Evolutionary conservation across 2,329 filamentous ascomycete genomes (phyloP).

Genomic region (Hypomyces rosellus): DNA sequence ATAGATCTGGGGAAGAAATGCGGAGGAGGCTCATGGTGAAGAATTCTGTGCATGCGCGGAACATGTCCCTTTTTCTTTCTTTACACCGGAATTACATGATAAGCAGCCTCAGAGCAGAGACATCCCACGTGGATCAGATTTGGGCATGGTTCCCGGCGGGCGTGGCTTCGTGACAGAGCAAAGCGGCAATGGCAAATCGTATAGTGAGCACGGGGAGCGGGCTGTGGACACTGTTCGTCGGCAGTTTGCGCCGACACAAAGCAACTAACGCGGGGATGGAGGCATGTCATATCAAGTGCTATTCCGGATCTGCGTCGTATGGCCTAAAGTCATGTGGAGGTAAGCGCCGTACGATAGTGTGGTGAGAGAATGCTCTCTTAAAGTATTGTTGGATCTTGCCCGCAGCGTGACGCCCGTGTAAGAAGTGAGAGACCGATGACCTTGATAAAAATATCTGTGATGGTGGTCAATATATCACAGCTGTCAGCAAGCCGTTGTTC

Average conservation of each 20-base stretch:
- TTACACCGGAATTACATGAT: neutral
- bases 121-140: conserved; percentile 21
- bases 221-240: conserved; percentile 24
- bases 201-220: conserved; percentile 25
- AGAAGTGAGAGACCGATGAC: too few relatives aligned
- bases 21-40: neutral
- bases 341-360: too few relatives aligned
- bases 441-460: too few relatives aligned
- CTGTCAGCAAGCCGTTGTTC: too few relatives aligned
- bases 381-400: too few relatives aligned
- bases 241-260: conserved; percentile 12
- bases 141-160: neutral
- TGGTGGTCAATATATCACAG: too few relatives aligned
- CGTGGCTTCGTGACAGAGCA: conserved; percentile 3
- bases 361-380: too few relatives aligned
- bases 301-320: conserved; percentile 1
- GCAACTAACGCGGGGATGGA: conserved; percentile 21
- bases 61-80: neutral
- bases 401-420: too few relatives aligned
- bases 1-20: neutral
- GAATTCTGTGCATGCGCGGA: neutral
- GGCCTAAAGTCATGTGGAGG: conserved; percentile 4
- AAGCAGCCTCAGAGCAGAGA: neutral
- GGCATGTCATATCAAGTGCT: conserved; percentile 15
- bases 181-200: conserved; percentile 20